A percentile compares a stretch with the other conserved stretches of the same genome.
These are phyloP conservation scores for Selaginella moellendorffii DNA, from an alignment of 75 land plant species.

Conservation along the genomic window DNA sequence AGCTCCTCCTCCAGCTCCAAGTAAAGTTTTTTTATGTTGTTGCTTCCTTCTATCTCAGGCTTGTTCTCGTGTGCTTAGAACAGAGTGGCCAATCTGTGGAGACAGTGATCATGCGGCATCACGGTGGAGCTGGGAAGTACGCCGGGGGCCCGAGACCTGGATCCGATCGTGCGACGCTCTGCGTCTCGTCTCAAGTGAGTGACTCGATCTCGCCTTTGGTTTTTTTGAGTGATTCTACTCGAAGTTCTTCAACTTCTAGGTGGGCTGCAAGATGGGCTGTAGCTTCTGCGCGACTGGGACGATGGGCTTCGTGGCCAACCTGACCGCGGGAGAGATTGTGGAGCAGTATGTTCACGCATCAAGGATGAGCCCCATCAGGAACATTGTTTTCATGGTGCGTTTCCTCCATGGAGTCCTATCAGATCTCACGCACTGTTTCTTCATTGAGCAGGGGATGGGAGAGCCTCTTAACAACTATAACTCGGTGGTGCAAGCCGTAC, in stretches of 20 bases:
- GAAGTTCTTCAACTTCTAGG: no score
- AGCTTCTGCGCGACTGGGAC: conserved; percentile 93
- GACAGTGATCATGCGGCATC: conserved; percentile 94
- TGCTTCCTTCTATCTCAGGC: no score
- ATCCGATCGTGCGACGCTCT: conserved; percentile 71
- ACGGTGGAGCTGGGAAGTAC: conserved; percentile 66
- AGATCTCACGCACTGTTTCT: no score
- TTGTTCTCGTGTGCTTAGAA: no score
- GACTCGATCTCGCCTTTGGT: not conserved
- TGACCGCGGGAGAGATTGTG: conserved; percentile 87
- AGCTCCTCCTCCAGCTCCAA: conserved; percentile 69
- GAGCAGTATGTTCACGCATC: conserved; percentile 93
- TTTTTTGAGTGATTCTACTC: no score
- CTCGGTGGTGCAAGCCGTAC: conserved; percentile 71
- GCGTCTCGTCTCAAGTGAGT: conserved; percentile 87
- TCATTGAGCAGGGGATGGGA: conserved; percentile 99
- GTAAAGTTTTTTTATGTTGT: no score
- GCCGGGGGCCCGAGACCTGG: conserved; percentile 75
- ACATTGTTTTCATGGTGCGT: conserved; percentile 92
- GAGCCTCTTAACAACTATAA: conserved; percentile 93
- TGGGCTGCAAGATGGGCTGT: conserved; percentile 99
- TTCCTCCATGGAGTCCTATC: no score
- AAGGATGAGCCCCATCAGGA: conserved; percentile 53
- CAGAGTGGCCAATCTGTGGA: conserved; percentile 84
- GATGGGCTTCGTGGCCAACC: conserved; percentile 91